A percentile compares a stretch with the other conserved stretches of the same genome.
Conservation (phyloP, 805 yeast species). For the Metschnikowia continentalis region DNA sequence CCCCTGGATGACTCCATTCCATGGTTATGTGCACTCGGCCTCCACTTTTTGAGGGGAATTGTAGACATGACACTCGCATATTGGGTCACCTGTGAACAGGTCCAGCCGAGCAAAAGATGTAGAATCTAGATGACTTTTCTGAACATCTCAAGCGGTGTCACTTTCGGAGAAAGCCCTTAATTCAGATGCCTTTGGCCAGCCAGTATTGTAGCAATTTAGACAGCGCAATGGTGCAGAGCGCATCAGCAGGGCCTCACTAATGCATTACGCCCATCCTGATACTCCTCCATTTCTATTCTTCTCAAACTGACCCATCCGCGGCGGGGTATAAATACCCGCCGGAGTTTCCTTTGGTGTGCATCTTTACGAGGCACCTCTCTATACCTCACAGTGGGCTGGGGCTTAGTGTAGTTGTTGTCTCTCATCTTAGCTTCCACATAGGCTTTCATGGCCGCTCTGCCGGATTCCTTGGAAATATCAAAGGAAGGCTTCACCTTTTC, state of each 20-base stretch:
- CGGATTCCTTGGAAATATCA: slow-evolving; percentile 11
- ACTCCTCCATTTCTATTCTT: slow-evolving; percentile 1
- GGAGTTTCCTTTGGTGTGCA: slow-evolving; percentile 1
- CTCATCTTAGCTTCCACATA: slow-evolving; percentile 9
- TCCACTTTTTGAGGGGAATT: background rate
- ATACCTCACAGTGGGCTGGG: background rate
- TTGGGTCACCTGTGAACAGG: background rate
- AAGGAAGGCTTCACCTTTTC: slow-evolving; percentile 8
- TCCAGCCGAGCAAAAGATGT: background rate
- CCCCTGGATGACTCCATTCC: background rate
- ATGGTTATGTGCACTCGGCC: background rate
- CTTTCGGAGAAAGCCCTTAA: no score
- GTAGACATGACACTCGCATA: background rate
- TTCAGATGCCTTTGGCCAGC: background rate
- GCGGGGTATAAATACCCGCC: slow-evolving; percentile 9
- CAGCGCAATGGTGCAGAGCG: background rate
- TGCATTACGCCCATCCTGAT: slow-evolving; percentile 2
- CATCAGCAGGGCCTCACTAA: background rate
- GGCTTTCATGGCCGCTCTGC: slow-evolving; percentile 12
- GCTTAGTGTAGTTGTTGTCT: background rate
- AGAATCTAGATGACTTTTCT: background rate
- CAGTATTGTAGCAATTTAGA: background rate
- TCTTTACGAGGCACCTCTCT: background rate
- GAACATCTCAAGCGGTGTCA: background rate
- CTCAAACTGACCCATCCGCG: slow-evolving; percentile 13